Conservation (phyloP, 208 protist species). For the Wallacemonas sp. region DNA sequence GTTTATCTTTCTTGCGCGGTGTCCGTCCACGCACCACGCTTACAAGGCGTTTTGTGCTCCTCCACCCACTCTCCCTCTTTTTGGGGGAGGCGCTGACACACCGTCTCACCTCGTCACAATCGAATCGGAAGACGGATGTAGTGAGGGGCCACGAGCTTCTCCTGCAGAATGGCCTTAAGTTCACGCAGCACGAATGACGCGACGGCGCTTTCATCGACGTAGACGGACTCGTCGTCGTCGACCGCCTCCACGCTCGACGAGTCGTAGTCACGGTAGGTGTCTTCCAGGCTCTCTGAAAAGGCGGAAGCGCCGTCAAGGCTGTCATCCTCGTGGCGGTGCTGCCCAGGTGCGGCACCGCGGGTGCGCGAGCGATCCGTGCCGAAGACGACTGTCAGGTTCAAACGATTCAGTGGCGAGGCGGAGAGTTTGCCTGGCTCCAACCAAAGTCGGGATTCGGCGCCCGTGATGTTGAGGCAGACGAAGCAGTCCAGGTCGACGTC, state of each 20-base stretch:
- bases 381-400: slow-evolving; percentile 59
- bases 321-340: slow-evolving; percentile 4
- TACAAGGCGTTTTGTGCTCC: no score
- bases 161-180: slow-evolving; percentile 56
- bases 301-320: slow-evolving; percentile 1
- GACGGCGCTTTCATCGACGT: slow-evolving; percentile 69
- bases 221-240: slow-evolving; percentile 30
- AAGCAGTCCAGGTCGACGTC: slow-evolving; percentile 81
- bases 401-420: slow-evolving; percentile 58
- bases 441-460: slow-evolving; percentile 58
- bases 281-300: slow-evolving; percentile 11
- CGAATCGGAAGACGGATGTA: slow-evolving; percentile 51
- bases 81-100: no score
- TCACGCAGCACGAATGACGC: slow-evolving; percentile 68
- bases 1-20: no score
- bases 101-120: neutral
- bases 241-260: slow-evolving; percentile 21
- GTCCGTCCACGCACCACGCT: no score
- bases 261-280: neutral
- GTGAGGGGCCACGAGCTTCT: slow-evolving; percentile 73
- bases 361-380: slow-evolving; percentile 18
- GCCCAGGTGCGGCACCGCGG: slow-evolving; percentile 10
- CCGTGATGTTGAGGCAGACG: slow-evolving; percentile 64
- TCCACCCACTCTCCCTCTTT: no score
- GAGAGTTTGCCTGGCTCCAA: slow-evolving; percentile 69